These are phyloP conservation scores for Lepidium didymum DNA, from an alignment of 345 rosid species.

Conservation along the genomic window DNA sequence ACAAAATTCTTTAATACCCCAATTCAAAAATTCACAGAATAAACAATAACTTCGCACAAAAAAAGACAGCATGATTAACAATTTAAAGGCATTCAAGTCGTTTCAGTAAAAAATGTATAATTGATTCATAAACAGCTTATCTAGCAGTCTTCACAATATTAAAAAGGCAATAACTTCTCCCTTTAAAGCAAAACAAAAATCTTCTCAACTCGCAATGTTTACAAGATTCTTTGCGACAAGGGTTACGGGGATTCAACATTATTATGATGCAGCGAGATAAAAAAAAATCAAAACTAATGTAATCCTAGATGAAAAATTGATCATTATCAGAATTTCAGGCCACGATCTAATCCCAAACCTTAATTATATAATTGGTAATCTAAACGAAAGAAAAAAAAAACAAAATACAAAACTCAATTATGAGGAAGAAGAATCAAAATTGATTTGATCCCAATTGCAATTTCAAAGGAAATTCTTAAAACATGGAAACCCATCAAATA, in stretches of 20 bases:
- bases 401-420: neutral
- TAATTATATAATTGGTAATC: neutral
- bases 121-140: neutral
- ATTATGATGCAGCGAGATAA: neutral
- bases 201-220: neutral
- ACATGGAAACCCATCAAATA: neutral
- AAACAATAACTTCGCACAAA: neutral
- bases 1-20: neutral
- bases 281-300: neutral
- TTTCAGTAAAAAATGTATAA: neutral
- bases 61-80: neutral
- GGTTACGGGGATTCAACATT: neutral
- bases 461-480: neutral
- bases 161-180: neutral
- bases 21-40: neutral
- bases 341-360: neutral
- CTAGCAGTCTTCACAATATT: neutral
- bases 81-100: neutral
- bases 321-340: neutral
- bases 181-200: neutral
- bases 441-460: neutral
- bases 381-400: neutral
- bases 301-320: neutral
- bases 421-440: neutral
- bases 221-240: neutral